Evolutionary conservation across 179 eudicot genomes (phyloP).

Genomic region (Spinacia oleracea): DNA sequence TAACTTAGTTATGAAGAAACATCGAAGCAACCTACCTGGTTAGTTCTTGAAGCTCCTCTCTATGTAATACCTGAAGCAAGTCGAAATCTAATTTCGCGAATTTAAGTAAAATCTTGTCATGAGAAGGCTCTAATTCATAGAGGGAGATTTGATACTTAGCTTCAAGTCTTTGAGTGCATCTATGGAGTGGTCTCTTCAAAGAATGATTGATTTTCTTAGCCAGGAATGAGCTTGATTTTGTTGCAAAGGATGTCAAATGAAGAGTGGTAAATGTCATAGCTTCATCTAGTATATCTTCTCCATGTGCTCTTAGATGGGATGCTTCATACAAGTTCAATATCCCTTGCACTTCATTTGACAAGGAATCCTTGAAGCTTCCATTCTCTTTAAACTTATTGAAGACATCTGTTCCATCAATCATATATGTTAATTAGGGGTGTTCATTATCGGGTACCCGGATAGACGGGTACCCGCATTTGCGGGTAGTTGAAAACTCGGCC

Average conservation of each 20-base stretch:
- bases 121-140: constrained; percentile 15
- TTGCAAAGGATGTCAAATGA: not conserved
- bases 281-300: constrained; percentile 25
- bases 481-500: too few relatives aligned
- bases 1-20: too few relatives aligned
- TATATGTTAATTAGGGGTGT: too few relatives aligned
- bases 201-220: constrained; percentile 20
- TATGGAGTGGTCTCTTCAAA: constrained; percentile 23
- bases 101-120: constrained; percentile 19
- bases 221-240: not conserved
- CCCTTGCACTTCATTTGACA: constrained; percentile 22
- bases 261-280: constrained; percentile 6
- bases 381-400: constrained; percentile 31
- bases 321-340: constrained; percentile 44
- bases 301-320: constrained; percentile 22
- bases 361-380: constrained; percentile 23
- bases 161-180: constrained; percentile 25
- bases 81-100: constrained; percentile 46
- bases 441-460: too few relatives aligned
- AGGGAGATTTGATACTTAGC: constrained; percentile 31
- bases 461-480: too few relatives aligned
- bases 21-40: constrained; percentile 44
- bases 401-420: constrained; percentile 24
- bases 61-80: constrained; percentile 34
- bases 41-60: constrained; percentile 33